Conservation (phyloP, 352 stramenopile genomes). For the Pythium vanterpoolii region DNA sequence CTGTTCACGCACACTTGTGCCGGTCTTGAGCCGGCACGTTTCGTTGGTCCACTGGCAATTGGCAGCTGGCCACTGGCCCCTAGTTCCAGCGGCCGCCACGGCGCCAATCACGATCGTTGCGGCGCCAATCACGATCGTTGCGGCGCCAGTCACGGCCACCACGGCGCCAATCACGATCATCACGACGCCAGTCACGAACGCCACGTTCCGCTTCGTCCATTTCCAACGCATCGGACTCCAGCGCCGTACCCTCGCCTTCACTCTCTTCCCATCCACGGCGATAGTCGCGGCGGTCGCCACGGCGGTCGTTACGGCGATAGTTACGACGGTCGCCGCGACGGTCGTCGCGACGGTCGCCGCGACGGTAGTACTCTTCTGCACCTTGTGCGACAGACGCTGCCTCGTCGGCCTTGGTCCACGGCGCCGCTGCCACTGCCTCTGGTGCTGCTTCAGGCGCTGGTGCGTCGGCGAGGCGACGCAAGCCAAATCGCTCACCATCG, state of each 20-base stretch:
- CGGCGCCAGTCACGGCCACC: conserved; percentile 3
- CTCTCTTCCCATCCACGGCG: background rate
- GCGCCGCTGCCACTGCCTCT: too few species aligned
- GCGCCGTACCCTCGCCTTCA: too few species aligned
- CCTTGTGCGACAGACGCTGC: background rate
- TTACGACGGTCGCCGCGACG: background rate
- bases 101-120: background rate
- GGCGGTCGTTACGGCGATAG: background rate
- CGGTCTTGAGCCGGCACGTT: background rate
- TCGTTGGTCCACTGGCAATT: background rate
- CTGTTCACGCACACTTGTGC: background rate
- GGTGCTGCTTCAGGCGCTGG: background rate
- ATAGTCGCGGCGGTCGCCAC: background rate
- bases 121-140: background rate
- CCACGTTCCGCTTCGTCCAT: background rate
- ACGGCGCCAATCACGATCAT: background rate
- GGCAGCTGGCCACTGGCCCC: background rate
- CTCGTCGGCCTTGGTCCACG: conserved; percentile 2
- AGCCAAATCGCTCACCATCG: background rate
- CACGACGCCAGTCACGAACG: background rate
- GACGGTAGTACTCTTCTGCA: background rate
- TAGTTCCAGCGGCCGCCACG: background rate
- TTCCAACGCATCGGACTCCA: background rate
- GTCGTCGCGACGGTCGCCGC: background rate
- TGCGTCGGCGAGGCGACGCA: background rate